Evolutionary conservation across 169 alveolate species (phyloP), one percentile per base, ranked within the genome.

Genomic region (Blepharisma undulans): DNA sequence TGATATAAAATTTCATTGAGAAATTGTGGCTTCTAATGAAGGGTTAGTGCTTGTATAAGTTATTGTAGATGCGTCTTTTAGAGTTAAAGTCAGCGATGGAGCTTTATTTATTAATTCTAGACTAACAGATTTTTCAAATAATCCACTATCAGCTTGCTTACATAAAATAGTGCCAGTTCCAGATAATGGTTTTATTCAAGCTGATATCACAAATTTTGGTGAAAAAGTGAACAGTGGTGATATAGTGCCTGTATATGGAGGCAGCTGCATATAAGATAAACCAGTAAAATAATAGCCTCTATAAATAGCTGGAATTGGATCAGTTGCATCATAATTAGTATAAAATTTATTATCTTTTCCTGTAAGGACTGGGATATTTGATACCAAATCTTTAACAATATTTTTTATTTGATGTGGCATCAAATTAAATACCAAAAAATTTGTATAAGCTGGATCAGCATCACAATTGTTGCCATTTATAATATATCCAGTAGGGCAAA

Each of bases 321-420:
- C 19, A 16, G 76, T 66, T 66, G 16, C 10, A 14, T 80, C 74
- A 22, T 29, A 80, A 33, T 80, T 18, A 33, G 88, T 60, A 22
- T 80, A 80, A 80, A 33, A 80, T 33, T 27, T 18, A 14, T 16
- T 18, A 12, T 16, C 12, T 10, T 16, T 25, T 12, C 88, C 88
- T 29, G 88, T 80, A 29, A 80, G 74, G 18, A 27, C 88, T 27
- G 88, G 88, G 72, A 80, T 80, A 22, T 27, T 30, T 27, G 14
- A 27, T 10, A 14, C 72, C 16, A 18, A 16, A 80, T 80, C 88
- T 16, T 80, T 27, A 25, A 80, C 88, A 29, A 80, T 72, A 16
- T 22, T 22, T 80, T 80, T 25, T 10, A 80, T 80, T 80, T 80
- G 22, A 29, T 80, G 27, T 18, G 25, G 84, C 16, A 21, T 76